Evolutionary conservation across 192 early-diverging fungal genomes (phyloP).

Genomic region (Coemansia sp.): DNA sequence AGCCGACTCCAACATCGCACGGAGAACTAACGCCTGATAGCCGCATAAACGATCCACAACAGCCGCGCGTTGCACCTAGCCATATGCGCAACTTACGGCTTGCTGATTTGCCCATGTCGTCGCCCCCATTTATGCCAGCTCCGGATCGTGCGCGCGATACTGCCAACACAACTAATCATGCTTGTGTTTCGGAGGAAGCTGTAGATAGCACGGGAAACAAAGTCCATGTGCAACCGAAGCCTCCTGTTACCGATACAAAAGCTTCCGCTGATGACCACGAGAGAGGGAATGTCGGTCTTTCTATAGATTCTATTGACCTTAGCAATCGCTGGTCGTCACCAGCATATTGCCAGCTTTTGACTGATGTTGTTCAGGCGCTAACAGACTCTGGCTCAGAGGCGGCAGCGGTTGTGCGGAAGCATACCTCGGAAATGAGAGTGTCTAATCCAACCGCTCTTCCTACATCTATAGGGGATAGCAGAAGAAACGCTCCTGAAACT

Average conservation of each 20-base stretch:
- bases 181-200: background rate
- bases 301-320: conserved; percentile 1
- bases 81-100: conserved; percentile 36
- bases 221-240: background rate
- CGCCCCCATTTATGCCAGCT: conserved; percentile 27
- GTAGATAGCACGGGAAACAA: background rate
- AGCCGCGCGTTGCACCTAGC: conserved; percentile 5
- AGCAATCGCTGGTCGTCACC: conserved; percentile 35
- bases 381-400: conserved; percentile 42
- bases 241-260: background rate
- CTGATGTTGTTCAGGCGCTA: conserved; percentile 52
- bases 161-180: background rate
- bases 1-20: conserved; percentile 22
- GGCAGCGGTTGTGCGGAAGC: conserved; percentile 30
- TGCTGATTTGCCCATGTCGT: conserved; percentile 38
- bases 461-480: background rate
- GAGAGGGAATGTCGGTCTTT: background rate
- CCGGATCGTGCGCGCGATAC: background rate
- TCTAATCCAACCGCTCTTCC: background rate
- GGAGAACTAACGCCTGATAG: conserved; percentile 1
- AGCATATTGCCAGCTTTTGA: conserved; percentile 46
- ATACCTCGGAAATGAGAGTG: background rate
- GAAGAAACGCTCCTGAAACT: background rate
- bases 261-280: background rate
- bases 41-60: background rate